Percentiles rank a stretch among this genome's conserved stretches.
Conservation (phyloP, 2,329 filamentous ascomycete species). For the Cladophialophora carrionii region DNA sequence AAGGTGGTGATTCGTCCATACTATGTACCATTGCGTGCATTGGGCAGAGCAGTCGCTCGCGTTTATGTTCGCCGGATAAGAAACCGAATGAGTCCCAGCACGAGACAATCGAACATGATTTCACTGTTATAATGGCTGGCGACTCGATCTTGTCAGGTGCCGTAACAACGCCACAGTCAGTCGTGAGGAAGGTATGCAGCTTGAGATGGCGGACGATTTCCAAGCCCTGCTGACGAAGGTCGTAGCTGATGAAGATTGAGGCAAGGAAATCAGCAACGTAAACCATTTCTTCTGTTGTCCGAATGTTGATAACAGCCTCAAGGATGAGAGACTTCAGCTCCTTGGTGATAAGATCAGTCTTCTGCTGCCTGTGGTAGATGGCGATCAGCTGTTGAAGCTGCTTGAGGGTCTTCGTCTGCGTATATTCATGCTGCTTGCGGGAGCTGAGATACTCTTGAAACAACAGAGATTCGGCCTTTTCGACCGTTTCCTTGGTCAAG, state of each 20-base stretch:
- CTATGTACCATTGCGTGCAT: background rate
- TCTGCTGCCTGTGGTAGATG: conserved; percentile 44
- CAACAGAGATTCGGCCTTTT: conserved; percentile 16
- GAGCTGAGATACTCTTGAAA: conserved; percentile 32
- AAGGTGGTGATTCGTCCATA: background rate
- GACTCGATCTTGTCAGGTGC: background rate
- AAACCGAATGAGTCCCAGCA: background rate
- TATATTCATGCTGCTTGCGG: conserved; percentile 46
- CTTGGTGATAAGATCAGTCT: conserved; percentile 41
- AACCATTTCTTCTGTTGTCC: conserved; percentile 41
- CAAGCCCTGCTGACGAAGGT: conserved; percentile 48
- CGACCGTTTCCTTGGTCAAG: conserved; percentile 22
- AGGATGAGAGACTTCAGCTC: conserved; percentile 42
- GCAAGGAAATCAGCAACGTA: conserved; percentile 50
- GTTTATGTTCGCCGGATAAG: background rate
- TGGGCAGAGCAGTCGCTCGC: background rate
- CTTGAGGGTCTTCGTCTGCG: conserved; percentile 46
- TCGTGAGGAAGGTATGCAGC: conserved; percentile 33
- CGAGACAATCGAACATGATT: background rate
- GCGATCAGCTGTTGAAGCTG: conserved; percentile 45
- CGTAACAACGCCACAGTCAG: background rate
- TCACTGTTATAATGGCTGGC: too few species aligned
- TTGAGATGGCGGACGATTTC: conserved; percentile 54
- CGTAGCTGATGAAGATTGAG: conserved; percentile 51
- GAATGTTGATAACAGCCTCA: conserved; percentile 46